Evolutionary conservation across 768 basidiomycete species (phyloP), one percentile per base, ranked within the genome.

Genomic region (Rhizopogon vesiculosus): DNA sequence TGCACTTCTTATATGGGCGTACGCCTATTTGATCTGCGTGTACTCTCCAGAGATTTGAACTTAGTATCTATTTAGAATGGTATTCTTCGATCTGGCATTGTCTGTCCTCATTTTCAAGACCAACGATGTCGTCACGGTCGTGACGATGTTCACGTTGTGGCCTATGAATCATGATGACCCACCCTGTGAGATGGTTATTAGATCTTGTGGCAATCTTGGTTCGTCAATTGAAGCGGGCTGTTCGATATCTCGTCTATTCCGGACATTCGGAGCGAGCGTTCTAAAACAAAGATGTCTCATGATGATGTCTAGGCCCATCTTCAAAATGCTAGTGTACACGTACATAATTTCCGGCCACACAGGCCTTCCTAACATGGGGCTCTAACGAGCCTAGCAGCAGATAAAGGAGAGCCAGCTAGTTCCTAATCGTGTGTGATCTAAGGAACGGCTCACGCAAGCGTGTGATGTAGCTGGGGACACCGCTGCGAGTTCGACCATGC

Each of bases 1-100:
- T 49, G 71, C 63, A 22, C 58, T 70, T 7, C 59, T 71, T 40
- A 62, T 72, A 64, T 70, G 66, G 63, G 61, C 61, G 69, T 71
- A 45, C 51, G 70, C 25, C 35, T n/a, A 16, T 19, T 53, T 25
- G 1, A 6, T 42, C 18, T 7, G 13, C 3, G 2, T 53, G 13
- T 41, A 52, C 25, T 10, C 7, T 7, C 18, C 54, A 54, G 28
- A 39, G 3, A 4, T 22, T 31, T 55, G 38, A 55, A 38, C 16
- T 9, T 35, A 28, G 22, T 18, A 39, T 28, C 7, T 51, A 31
- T 18, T 39, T 28, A 72, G 70, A 9, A 64, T 69, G 59, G 53
- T 65, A 2, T 61, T 60, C 18, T 73, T 72, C 59, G n/a, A 66
- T 2, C 51, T 56, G 1, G 64, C 68, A 1, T 61, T 73, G 51